A percentile compares a stretch with the other conserved stretches of the same genome.
Conservation (phyloP, 331 rosid species). For the Cydonia oblonga region DNA sequence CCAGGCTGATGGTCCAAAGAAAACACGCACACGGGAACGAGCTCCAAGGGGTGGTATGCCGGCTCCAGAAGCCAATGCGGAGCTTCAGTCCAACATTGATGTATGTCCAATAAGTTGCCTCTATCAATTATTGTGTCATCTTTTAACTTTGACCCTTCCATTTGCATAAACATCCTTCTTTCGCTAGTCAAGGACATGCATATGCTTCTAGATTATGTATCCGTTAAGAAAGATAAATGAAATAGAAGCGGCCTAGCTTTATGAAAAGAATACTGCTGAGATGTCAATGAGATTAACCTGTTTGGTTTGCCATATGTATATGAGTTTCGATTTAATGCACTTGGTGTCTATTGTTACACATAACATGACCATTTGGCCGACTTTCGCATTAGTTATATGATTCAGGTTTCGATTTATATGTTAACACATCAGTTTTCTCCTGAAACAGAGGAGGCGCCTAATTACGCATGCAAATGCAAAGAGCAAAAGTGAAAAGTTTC, state of each 20-base stretch:
- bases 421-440: conserved; percentile 8
- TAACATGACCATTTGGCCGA: not conserved
- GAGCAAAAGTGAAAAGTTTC: conserved; percentile 99
- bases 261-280: not conserved
- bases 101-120: conserved; percentile 36
- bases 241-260: not conserved
- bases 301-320: not conserved
- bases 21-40: conserved; percentile 54
- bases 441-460: conserved; percentile 76
- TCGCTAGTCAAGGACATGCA: not conserved
- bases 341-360: not conserved
- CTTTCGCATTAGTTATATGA: not conserved
- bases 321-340: not conserved
- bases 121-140: not conserved
- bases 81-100: conserved; percentile 80
- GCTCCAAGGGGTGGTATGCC: conserved; percentile 41
- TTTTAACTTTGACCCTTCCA: not conserved
- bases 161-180: not conserved
- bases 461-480: conserved; percentile 88
- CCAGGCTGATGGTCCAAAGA: conserved; percentile 69
- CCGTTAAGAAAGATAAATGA: not conserved
- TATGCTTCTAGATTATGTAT: conserved; percentile 5
- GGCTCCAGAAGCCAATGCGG: conserved; percentile 97
- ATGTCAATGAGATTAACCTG: not conserved
- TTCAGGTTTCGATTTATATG: not conserved